phyloP scores from a whole-genome alignment of 441 rosid genomes.

The Populus hybrid region DNA sequence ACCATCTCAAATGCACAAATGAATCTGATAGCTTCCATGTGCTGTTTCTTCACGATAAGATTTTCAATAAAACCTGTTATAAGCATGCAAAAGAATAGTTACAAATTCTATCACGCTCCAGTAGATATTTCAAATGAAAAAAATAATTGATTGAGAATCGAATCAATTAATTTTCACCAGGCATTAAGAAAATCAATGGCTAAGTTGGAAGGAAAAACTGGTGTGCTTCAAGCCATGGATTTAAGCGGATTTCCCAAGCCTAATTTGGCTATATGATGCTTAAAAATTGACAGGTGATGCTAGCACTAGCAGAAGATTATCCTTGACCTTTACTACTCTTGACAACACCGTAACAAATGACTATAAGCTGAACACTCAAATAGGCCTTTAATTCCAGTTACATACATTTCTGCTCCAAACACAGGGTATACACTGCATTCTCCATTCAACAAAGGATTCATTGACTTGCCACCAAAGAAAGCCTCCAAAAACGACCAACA shows the following conservation, averaged over 20 bases:
- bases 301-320: too few species aligned
- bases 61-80: constrained; percentile 34
- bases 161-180: neutral
- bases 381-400: neutral
- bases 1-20: constrained; percentile 31
- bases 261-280: too few species aligned
- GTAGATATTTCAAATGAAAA: neutral
- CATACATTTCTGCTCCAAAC: too few species aligned
- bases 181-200: neutral
- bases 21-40: constrained; percentile 30
- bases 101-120: neutral
- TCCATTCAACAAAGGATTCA: too few species aligned
- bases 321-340: too few species aligned
- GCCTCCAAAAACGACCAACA: too few species aligned
- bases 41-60: constrained; percentile 27
- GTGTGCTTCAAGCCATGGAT: neutral
- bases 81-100: neutral
- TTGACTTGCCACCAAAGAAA: too few species aligned
- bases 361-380: neutral
- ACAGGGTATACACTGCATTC: too few species aligned
- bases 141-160: neutral
- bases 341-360: too few species aligned
- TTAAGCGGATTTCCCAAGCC: neutral
- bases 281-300: too few species aligned
- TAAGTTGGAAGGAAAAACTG: neutral